A percentile compares a stretch with the other conserved stretches of the same genome.
phyloP scores from a whole-genome alignment of 2,329 filamentous ascomycete genomes.

The Thyridium curvatum region DNA sequence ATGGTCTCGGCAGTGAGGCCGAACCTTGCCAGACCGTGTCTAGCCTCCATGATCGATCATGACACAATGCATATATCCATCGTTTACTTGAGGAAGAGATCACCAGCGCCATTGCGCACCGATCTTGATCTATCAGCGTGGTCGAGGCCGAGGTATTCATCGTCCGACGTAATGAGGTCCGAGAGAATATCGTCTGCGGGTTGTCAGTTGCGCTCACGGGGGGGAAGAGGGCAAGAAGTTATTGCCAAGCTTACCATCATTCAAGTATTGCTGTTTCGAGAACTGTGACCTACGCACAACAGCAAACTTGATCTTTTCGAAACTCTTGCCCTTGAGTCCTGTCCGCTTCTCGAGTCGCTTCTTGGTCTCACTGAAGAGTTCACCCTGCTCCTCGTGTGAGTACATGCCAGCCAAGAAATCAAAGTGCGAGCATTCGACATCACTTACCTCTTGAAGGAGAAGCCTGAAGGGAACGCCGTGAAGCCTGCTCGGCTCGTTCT shows the following conservation, averaged over 20 bases:
- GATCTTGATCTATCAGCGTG: slow-evolving; percentile 56
- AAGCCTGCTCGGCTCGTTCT: slow-evolving; percentile 75
- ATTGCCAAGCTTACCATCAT: slow-evolving; percentile 63
- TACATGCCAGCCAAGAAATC: not conserved
- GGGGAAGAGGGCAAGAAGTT: not conserved
- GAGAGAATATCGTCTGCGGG: slow-evolving; percentile 51
- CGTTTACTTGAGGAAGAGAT: slow-evolving; percentile 50
- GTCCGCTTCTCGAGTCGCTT: slow-evolving; percentile 89
- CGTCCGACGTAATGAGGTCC: slow-evolving; percentile 43
- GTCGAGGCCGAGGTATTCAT: slow-evolving; percentile 60
- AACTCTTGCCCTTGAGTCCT: slow-evolving; percentile 93
- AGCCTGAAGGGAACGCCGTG: slow-evolving; percentile 93
- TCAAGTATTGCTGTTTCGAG: slow-evolving; percentile 74
- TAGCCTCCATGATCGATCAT: not conserved
- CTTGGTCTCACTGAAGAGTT: slow-evolving; percentile 86
- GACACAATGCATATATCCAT: slow-evolving; percentile 1
- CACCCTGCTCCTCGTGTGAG: slow-evolving; percentile 46
- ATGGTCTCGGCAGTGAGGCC: too few species aligned
- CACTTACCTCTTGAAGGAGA: slow-evolving; percentile 67
- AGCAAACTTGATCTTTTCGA: slow-evolving; percentile 98
- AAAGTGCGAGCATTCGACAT: not conserved
- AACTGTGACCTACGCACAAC: slow-evolving; percentile 67
- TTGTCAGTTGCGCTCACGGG: slow-evolving; percentile 13
- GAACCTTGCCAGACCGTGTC: too few species aligned
- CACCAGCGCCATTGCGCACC: slow-evolving; percentile 52